A percentile compares a stretch with the other conserved stretches of the same genome.
phyloP scores from a whole-genome alignment of 176 grass and related monocot species.

The Oryza punctata region DNA sequence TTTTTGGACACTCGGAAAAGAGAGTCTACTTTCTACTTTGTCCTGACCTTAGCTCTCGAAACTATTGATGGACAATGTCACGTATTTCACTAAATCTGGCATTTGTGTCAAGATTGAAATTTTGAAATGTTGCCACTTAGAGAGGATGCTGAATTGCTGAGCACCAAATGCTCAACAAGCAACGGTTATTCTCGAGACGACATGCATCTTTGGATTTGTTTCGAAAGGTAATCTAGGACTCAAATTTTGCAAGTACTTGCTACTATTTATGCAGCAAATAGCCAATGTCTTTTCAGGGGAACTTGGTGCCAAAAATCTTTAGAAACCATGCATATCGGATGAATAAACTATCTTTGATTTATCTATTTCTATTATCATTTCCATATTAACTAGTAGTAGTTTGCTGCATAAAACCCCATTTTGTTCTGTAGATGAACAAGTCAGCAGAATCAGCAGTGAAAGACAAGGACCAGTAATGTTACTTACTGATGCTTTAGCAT shows the following conservation, averaged over 20 bases:
- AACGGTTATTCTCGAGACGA: background rate
- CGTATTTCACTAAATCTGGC: background rate
- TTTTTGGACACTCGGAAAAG: background rate
- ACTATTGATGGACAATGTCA: background rate
- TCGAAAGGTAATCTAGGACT: background rate
- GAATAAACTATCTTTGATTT: background rate
- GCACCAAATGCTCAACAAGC: background rate
- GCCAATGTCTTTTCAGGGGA: background rate
- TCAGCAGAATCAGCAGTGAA: background rate
- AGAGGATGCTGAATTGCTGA: background rate
- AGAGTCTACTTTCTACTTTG: background rate
- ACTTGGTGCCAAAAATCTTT: background rate
- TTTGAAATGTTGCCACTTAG: background rate
- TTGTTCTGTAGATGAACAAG: conserved; percentile 12
- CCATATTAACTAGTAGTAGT: background rate
- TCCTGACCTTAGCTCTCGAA: background rate
- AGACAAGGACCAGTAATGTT: background rate
- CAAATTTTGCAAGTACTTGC: background rate
- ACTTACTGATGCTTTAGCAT: conserved; percentile 54
- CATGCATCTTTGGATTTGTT: background rate
- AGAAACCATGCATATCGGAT: background rate
- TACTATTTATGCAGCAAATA: conserved; percentile 12
- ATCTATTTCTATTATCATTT: background rate
- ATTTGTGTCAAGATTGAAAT: background rate
- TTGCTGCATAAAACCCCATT: background rate